phyloP scores from a whole-genome alignment of 805 yeast genomes.

The Monosporozyma yasuniensis region DNA sequence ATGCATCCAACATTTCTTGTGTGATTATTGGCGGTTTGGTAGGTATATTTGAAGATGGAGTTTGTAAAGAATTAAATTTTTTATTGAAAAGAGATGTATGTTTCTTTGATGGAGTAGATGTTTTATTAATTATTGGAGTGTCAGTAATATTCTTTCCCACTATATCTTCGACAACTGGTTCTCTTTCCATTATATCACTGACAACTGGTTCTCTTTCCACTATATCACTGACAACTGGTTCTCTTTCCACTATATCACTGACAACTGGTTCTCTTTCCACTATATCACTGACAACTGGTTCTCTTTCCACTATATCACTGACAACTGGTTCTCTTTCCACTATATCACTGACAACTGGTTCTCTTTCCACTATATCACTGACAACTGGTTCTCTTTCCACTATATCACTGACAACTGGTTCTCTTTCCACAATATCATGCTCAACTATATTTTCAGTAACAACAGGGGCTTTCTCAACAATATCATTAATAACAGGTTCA shows the following conservation, averaged over 20 bases:
- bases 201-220: background rate
- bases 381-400: background rate
- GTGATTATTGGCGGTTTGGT: slow-evolving; percentile 3
- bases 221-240: background rate
- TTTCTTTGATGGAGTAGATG: background rate
- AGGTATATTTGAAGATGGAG: background rate
- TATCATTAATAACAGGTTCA: slow-evolving; percentile 2
- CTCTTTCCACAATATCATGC: slow-evolving; percentile 1
- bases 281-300: background rate
- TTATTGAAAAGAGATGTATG: slow-evolving; percentile 4
- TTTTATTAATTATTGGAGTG: background rate
- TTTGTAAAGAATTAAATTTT: slow-evolving; percentile 6
- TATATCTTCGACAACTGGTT: background rate
- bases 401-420: background rate
- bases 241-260: background rate
- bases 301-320: background rate
- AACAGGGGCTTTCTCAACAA: slow-evolving; percentile 5
- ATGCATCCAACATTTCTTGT: slow-evolving; percentile 7
- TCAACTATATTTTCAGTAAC: slow-evolving; percentile 4
- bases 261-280: background rate
- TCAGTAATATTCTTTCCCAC: background rate
- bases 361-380: background rate
- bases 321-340: background rate
- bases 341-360: background rate
- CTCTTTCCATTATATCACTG: background rate